Evolutionary conservation across 768 basidiomycete species (phyloP).

Genomic region (Trametes sanguinea): DNA sequence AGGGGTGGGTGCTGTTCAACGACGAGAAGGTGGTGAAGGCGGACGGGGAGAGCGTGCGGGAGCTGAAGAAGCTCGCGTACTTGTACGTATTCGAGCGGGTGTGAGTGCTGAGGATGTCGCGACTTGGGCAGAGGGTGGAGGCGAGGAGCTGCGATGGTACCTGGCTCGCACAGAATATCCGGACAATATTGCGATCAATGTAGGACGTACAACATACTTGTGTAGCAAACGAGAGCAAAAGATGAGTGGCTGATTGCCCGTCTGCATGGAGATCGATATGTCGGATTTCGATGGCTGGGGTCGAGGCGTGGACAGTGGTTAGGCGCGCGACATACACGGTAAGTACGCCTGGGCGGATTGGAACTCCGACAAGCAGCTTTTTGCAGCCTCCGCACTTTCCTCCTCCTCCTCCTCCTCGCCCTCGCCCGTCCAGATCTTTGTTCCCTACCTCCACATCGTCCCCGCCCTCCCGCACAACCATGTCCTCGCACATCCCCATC

Average conservation of each 20-base stretch:
- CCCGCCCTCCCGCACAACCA: slow-evolving; percentile 34
- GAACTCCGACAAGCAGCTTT: slow-evolving; percentile 22
- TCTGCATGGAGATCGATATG: not conserved
- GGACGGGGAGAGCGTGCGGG: slow-evolving; percentile 77
- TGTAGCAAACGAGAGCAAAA: too few relatives aligned
- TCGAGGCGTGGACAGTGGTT: slow-evolving; percentile 7
- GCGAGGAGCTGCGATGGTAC: not conserved
- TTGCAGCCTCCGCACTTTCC: slow-evolving; percentile 7
- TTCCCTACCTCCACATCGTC: slow-evolving; percentile 18
- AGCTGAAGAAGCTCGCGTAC: slow-evolving; percentile 85
- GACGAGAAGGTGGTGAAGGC: slow-evolving; percentile 96
- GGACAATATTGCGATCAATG: not conserved
- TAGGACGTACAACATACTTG: not conserved
- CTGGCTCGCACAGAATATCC: not conserved
- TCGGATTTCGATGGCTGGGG: not conserved
- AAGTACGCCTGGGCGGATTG: slow-evolving; percentile 1
- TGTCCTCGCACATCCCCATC: slow-evolving; percentile 75
- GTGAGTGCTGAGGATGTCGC: too few relatives aligned
- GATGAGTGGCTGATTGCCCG: too few relatives aligned
- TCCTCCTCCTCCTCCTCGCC: slow-evolving; percentile 12
- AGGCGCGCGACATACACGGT: slow-evolving; percentile 13
- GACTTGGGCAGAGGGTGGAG: slow-evolving; percentile 5
- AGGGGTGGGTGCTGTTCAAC: slow-evolving; percentile 89
- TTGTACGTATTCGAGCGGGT: slow-evolving; percentile 86
- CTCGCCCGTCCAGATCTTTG: slow-evolving; percentile 20